phyloP scores from a whole-genome alignment of 1,139 yeast species.

The Yamadazyma conglobata region DNA sequence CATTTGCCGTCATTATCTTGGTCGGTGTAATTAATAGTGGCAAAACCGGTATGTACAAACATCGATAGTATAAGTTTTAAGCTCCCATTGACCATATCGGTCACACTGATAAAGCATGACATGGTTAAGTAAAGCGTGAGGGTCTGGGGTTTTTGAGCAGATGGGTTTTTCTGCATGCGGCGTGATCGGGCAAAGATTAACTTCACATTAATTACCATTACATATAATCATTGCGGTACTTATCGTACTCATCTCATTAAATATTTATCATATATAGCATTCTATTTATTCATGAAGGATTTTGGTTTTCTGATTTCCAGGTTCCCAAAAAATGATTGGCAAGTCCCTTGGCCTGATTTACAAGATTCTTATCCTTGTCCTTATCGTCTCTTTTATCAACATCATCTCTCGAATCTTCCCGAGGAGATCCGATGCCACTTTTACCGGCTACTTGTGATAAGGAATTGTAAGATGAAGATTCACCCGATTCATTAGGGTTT shows the following conservation, averaged over 20 bases:
- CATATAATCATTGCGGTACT: too few species aligned
- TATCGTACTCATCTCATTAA: too few species aligned
- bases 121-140: too few species aligned
- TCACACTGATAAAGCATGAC: conserved; percentile 4
- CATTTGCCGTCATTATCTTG: conserved; percentile 36
- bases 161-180: too few species aligned
- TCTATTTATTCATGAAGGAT: too few species aligned
- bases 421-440: conserved; percentile 37
- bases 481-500: conserved; percentile 1
- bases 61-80: conserved; percentile 4
- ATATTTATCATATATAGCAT: too few species aligned
- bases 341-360: conserved; percentile 40
- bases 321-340: conserved; percentile 36
- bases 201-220: too few species aligned
- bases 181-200: too few species aligned
- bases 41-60: conserved; percentile 4
- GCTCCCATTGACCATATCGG: background rate
- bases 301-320: conserved; percentile 22
- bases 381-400: conserved; percentile 8
- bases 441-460: conserved; percentile 52
- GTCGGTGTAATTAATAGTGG: background rate
- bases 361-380: conserved; percentile 20
- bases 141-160: too few species aligned
- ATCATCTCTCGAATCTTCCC: conserved; percentile 10
- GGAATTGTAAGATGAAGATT: conserved; percentile 27